Percentiles rank a stretch among this genome's conserved stretches.
These are phyloP conservation scores for Tuber indicum DNA, from an alignment of 495 filamentous ascomycete genomes.

Conservation along the genomic window DNA sequence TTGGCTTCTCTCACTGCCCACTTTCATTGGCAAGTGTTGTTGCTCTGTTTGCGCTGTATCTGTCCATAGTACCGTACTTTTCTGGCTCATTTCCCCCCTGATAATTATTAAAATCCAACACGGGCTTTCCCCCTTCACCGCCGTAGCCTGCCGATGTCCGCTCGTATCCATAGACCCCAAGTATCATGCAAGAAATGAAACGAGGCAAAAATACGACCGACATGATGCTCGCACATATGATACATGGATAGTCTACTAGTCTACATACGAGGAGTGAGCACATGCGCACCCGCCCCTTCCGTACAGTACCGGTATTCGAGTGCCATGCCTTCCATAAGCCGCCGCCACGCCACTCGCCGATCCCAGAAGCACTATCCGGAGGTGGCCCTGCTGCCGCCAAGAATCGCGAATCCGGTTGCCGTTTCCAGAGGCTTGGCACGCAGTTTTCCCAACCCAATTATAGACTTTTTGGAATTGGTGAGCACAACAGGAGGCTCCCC, in stretches of 20 bases:
- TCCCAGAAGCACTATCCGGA: background rate
- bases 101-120: background rate
- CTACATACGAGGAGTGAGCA: background rate
- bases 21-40: background rate
- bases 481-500: background rate
- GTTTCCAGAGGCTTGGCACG: background rate
- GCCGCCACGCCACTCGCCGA: background rate
- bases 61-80: background rate
- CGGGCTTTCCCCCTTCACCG: background rate
- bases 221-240: background rate
- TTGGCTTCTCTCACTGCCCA: background rate
- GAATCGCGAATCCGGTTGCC: background rate
- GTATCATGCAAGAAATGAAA: background rate
- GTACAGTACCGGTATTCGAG: background rate
- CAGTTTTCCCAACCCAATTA: background rate
- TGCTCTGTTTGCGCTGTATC: background rate
- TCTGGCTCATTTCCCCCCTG: background rate
- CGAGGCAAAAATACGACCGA: background rate
- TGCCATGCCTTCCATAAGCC: background rate
- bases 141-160: background rate
- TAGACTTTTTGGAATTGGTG: background rate
- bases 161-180: background rate
- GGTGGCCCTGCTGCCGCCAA: background rate
- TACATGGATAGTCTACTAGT: no score
- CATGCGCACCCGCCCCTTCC: background rate